Conservation (phyloP, 306 rosid genomes). For the Crotalaria pallida region DNA sequence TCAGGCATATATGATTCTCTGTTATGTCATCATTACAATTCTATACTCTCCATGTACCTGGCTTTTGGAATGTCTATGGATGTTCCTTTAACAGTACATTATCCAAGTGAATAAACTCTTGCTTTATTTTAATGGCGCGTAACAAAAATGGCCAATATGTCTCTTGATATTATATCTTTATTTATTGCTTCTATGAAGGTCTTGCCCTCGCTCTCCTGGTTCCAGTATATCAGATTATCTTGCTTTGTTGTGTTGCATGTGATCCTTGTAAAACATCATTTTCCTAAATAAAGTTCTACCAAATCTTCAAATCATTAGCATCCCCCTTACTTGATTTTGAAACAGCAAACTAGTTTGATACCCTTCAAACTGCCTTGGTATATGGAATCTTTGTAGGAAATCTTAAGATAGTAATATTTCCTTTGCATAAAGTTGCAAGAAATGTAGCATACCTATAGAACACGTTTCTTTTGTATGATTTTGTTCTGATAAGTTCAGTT, state of each 20-base stretch:
- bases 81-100: background rate
- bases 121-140: slow-evolving; percentile 1
- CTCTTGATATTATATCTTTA: background rate
- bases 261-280: background rate
- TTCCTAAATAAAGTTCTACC: background rate
- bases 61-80: background rate
- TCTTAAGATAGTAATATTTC: background rate
- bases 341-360: background rate
- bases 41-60: background rate
- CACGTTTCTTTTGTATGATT: background rate
- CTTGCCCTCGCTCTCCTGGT: background rate
- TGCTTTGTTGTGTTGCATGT: background rate
- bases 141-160: background rate
- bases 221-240: background rate
- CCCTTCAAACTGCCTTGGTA: background rate
- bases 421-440: slow-evolving; percentile 2
- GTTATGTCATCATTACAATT: background rate
- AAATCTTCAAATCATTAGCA: background rate
- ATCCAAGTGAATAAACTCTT: background rate
- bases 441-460: background rate
- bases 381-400: background rate
- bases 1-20: background rate
- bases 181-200: background rate
- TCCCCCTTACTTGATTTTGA: background rate
- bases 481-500: slow-evolving; percentile 6